Evolutionary conservation across 2,329 filamentous ascomycete species (phyloP).

Genomic region (Zopfia rhizophila): DNA sequence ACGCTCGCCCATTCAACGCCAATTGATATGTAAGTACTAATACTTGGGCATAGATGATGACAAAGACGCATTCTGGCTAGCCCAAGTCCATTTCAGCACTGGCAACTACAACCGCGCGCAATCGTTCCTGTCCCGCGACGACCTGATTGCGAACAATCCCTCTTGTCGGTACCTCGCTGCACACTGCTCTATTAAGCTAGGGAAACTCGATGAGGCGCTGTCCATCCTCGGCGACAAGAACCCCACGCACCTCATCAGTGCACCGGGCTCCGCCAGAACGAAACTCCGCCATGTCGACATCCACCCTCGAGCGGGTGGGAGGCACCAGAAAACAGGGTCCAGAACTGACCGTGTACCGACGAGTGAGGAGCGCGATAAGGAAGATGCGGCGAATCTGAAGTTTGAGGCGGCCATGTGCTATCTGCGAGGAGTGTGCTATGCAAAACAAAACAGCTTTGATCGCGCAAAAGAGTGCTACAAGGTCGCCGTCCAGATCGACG

Average conservation of each 20-base stretch:
- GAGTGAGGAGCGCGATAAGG: constrained; percentile 71
- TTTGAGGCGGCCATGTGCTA: constrained; percentile 99
- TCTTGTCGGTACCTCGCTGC: constrained; percentile 93
- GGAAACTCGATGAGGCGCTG: constrained; percentile 88
- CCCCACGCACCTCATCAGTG: constrained; percentile 85
- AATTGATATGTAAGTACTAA: constrained; percentile 23
- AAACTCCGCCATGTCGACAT: constrained; percentile 76
- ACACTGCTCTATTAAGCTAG: constrained; percentile 93
- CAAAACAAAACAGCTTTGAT: constrained; percentile 97
- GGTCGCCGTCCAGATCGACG: constrained; percentile 94
- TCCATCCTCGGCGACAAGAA: constrained; percentile 89
- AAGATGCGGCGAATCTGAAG: constrained; percentile 78
- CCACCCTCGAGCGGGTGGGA: constrained; percentile 60
- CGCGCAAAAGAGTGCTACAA: constrained; percentile 98
- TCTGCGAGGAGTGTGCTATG: constrained; percentile 90
- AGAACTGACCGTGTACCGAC: constrained; percentile 65
- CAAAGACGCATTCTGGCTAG: constrained; percentile 94
- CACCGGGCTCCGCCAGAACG: constrained; percentile 70
- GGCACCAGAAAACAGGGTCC: constrained; percentile 54
- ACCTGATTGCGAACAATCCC: constrained; percentile 81
- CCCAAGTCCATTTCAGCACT: constrained; percentile 96
- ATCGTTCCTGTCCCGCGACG: constrained; percentile 83
- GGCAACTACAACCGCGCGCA: constrained; percentile 95
- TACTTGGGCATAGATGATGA: constrained; percentile 74
- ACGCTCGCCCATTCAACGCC: constrained; percentile 44